Evolutionary conservation across 495 filamentous ascomycete genomes (phyloP), one percentile per base, ranked within the genome.

Genomic region (Bryoglossum gracile): DNA sequence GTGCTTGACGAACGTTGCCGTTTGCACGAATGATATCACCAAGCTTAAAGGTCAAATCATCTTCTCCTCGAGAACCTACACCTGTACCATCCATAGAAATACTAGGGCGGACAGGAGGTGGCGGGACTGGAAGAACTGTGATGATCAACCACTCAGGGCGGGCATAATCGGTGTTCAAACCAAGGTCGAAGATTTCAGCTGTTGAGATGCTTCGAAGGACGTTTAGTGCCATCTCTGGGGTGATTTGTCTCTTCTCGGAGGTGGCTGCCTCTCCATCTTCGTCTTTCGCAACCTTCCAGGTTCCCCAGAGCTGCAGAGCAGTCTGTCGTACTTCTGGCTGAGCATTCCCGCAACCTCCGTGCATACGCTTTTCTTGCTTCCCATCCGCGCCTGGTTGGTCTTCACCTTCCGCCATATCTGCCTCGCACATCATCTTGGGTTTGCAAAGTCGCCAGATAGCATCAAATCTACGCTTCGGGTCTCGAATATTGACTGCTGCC

Each of bases 11-110:
- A 24, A 99, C 89, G 56, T 95, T 96, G 56, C 84, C 82, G 70
- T 97, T 99, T 46, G 94, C 92, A 54, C 92, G 89, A 50, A 99
- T 90, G 62, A 99, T 95, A 68, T 99, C 92, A 54, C 89, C 89
- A 37, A 99, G 72, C 66, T 99, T 99, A 73, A 95, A 97, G 0
- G 92, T 99, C 75, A 99, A 73, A 74, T 99, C 92, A 63, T 99
- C 92, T 65, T 99, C 92, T 60, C 91, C 90, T 38, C 92, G 83
- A 66, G 87, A 75, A 50, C 91, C 92, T 37, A 73, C 71, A 55
- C 86, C 83, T 38, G 86, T 89, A 48, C 91, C 91, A 68, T 96
- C 87, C 66, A 94, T 86, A 8, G 87, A 87, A 55, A 99, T 94
- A 71, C 89, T 95, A 0, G 92, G 92, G 22, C 92, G 85, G 33